Conservation (phyloP, 306 rosid genomes). For the Sindora glabra region DNA sequence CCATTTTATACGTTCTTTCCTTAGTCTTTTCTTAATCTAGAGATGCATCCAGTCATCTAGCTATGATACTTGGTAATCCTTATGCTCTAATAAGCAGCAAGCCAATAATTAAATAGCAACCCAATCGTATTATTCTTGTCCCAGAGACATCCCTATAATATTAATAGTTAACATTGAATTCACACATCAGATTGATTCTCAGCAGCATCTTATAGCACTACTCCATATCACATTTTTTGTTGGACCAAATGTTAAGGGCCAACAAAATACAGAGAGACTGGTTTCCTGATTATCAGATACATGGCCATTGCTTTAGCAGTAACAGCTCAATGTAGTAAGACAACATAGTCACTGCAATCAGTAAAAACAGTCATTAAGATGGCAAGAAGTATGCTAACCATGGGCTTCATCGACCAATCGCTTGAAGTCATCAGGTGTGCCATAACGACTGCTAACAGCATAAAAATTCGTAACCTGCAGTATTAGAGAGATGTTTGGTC, state of each 20-base stretch:
- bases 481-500: constrained; percentile 14
- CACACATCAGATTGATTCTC: background rate
- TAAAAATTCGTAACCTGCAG: constrained; percentile 83
- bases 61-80: background rate
- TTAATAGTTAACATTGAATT: background rate
- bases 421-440: constrained; percentile 96
- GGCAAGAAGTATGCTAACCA: constrained; percentile 42
- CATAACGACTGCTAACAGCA: constrained; percentile 93
- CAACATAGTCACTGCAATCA: background rate
- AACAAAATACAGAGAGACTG: background rate
- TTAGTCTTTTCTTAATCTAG: background rate
- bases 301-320: constrained; percentile 12
- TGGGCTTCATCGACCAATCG: constrained; percentile 96
- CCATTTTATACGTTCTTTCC: background rate
- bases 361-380: background rate
- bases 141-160: background rate
- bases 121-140: background rate
- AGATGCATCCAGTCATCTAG: background rate
- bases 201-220: constrained; percentile 1
- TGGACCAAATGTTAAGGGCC: background rate
- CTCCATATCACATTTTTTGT: background rate
- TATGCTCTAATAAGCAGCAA: background rate
- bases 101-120: background rate
- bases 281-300: background rate
- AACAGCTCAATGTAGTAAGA: constrained; percentile 2